Evolutionary conservation across 805 yeast species (phyloP).

Genomic region (Suhomyces faveliae): DNA sequence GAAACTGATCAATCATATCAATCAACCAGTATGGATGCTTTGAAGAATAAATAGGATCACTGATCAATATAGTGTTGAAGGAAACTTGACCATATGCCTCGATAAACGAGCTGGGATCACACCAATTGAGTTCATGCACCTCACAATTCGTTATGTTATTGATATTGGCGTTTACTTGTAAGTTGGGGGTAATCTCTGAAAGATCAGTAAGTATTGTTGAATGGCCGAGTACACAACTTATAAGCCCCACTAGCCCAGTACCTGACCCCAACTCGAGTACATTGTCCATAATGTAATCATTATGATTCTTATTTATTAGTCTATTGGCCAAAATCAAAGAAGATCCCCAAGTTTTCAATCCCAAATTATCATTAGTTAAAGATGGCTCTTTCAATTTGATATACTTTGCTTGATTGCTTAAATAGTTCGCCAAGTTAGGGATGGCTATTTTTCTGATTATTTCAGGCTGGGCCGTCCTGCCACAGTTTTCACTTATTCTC

Average conservation of each 20-base stretch:
- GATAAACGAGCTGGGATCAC: slow-evolving; percentile 46
- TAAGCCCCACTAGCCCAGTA: slow-evolving; percentile 86
- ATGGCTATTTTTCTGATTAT: slow-evolving; percentile 59
- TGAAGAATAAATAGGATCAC: slow-evolving; percentile 87
- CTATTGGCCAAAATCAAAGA: slow-evolving; percentile 66
- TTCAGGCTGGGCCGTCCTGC: slow-evolving; percentile 79
- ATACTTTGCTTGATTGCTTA: slow-evolving; percentile 13
- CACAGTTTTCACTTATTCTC: slow-evolving; percentile 77
- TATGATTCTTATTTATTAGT: slow-evolving; percentile 31
- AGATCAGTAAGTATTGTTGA: slow-evolving; percentile 67
- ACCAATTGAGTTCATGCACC: slow-evolving; percentile 76
- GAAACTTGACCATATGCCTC: slow-evolving; percentile 24
- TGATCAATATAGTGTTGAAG: slow-evolving; percentile 64
- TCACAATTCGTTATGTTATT: slow-evolving; percentile 40
- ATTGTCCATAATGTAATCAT: slow-evolving; percentile 20
- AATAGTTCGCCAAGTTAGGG: slow-evolving; percentile 23
- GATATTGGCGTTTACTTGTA: slow-evolving; percentile 54
- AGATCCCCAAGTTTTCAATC: slow-evolving; percentile 96
- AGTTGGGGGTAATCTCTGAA: slow-evolving; percentile 70
- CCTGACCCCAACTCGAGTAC: slow-evolving; percentile 90
- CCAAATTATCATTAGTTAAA: slow-evolving; percentile 80
- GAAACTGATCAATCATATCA: slow-evolving; percentile 52
- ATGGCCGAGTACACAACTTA: slow-evolving; percentile 54
- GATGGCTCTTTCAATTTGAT: slow-evolving; percentile 73
- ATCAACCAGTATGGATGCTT: slow-evolving; percentile 76